phyloP scores from a whole-genome alignment of 1,284 basidiomycete species.

The Bjerkandera adusta region DNA sequence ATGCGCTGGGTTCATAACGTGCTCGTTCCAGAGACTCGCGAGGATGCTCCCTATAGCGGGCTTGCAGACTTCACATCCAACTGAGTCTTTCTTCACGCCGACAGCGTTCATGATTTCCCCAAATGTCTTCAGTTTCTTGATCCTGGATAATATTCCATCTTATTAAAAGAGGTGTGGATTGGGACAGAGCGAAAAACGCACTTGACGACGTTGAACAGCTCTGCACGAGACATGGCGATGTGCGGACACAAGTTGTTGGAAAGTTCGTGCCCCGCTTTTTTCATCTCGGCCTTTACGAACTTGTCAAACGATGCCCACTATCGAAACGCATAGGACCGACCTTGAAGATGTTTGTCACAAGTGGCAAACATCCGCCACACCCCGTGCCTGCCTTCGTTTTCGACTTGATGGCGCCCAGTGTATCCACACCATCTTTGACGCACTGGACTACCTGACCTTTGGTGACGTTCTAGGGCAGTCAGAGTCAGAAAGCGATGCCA shows the following conservation, averaged over 20 bases:
- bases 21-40: conserved; percentile 68
- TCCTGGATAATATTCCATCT: conserved; percentile 27
- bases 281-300: conserved; percentile 53
- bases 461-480: conserved; percentile 52
- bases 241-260: conserved; percentile 68
- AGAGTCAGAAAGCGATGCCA: conserved; percentile 8
- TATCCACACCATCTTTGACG: conserved; percentile 51
- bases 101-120: conserved; percentile 50
- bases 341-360: conserved; percentile 50
- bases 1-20: conserved; percentile 63
- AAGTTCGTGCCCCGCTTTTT: conserved; percentile 61
- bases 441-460: conserved; percentile 60
- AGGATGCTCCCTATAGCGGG: conserved; percentile 70
- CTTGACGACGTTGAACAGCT: conserved; percentile 70
- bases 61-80: conserved; percentile 77
- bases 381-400: conserved; percentile 74
- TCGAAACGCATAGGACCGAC: background rate
- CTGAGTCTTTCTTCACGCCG: conserved; percentile 47
- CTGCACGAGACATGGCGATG: conserved; percentile 66
- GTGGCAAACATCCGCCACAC: conserved; percentile 68
- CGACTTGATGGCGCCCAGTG: conserved; percentile 57
- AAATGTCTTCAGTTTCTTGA: conserved; percentile 64
- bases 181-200: conserved; percentile 18
- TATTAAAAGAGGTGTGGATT: background rate
- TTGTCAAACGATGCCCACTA: background rate